A percentile compares a stretch with the other conserved stretches of the same genome.
phyloP scores from a whole-genome alignment of 2,329 filamentous ascomycete species.

The Tolypocladium sp. region DNA sequence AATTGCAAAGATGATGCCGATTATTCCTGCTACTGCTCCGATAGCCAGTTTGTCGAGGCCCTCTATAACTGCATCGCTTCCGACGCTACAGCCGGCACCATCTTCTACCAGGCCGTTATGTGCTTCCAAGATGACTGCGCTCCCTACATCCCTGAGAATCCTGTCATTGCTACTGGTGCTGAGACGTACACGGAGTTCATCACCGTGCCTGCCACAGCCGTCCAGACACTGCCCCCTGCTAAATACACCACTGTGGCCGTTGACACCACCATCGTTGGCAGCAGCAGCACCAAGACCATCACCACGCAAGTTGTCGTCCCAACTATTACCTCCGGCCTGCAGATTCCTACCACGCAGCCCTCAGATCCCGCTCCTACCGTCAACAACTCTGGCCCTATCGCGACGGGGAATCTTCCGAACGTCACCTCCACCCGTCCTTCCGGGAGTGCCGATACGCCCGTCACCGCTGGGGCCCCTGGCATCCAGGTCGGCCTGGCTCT shows the following conservation, averaged over 20 bases:
- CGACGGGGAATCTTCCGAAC: neutral
- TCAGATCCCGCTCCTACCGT: neutral
- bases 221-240: neutral
- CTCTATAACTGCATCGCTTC: neutral
- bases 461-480: neutral
- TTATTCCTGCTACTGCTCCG: neutral
- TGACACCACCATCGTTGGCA: neutral
- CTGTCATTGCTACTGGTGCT: neutral
- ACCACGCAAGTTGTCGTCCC: neutral
- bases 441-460: neutral
- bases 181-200: neutral
- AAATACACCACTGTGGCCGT: no score
- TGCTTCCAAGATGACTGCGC: neutral
- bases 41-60: neutral
- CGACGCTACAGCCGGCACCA: neutral
- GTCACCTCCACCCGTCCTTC: neutral
- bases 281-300: neutral
- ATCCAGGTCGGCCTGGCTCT: neutral
- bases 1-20: neutral
- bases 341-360: neutral
- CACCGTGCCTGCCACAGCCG: neutral
- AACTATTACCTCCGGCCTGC: neutral
- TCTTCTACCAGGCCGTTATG: neutral
- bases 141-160: neutral
- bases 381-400: neutral